Conservation (phyloP, 2,329 filamentous ascomycete species). For the Fusarium napiforme region DNA sequence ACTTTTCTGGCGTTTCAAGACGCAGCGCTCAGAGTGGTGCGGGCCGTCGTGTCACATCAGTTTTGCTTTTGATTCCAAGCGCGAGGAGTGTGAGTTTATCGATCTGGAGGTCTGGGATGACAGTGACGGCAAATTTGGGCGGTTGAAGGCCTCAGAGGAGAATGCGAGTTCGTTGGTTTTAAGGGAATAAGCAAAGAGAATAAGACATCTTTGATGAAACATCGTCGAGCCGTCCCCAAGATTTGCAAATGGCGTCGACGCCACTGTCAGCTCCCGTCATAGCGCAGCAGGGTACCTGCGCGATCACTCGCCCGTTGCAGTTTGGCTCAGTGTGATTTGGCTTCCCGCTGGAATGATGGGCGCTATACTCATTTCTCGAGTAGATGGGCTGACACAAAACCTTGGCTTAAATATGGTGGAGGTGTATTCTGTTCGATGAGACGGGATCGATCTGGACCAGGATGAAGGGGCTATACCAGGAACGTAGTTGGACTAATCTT, state of each 20-base stretch:
- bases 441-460: background rate
- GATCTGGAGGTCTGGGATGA: background rate
- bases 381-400: fast-evolving
- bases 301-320: background rate
- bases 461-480: background rate
- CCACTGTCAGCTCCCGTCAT: background rate
- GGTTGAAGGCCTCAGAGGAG: background rate
- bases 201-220: background rate
- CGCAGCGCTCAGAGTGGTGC: background rate
- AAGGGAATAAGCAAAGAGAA: background rate
- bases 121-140: background rate
- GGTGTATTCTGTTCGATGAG: fast-evolving
- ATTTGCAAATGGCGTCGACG: background rate
- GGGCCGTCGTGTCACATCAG: background rate
- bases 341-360: background rate
- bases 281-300: background rate
- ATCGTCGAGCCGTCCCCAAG: background rate
- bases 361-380: background rate
- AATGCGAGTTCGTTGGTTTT: background rate
- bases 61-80: background rate
- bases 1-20: conserved; percentile 20
- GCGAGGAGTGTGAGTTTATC: background rate
- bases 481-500: background rate
- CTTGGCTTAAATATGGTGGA: fast-evolving
- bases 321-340: background rate